Conservation (phyloP, 345 rosid species). For the Aquilaria sinensis region DNA sequence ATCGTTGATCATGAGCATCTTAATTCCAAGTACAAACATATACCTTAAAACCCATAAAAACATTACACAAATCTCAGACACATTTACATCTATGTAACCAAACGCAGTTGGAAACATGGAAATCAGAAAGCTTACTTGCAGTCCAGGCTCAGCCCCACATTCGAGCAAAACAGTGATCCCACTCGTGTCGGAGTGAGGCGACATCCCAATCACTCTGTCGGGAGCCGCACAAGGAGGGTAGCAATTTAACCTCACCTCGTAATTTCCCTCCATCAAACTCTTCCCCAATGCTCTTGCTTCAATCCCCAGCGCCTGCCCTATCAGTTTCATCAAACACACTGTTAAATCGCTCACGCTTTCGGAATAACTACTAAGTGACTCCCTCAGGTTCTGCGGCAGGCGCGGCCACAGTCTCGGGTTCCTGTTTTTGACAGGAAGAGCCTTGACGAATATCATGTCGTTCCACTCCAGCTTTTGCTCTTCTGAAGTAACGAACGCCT, state of each 20-base stretch:
- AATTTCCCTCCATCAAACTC: slow-evolving; percentile 24
- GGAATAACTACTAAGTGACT: slow-evolving; percentile 25
- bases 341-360: slow-evolving; percentile 16
- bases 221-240: slow-evolving; percentile 34
- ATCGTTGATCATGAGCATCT: too few relatives aligned
- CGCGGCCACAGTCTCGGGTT: slow-evolving; percentile 31
- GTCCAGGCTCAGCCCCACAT: slow-evolving; percentile 3
- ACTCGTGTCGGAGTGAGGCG: slow-evolving; percentile 32
- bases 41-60: too few relatives aligned
- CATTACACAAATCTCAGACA: too few relatives aligned
- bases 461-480: slow-evolving; percentile 55
- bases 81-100: too few relatives aligned
- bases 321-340: slow-evolving; percentile 13
- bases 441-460: slow-evolving; percentile 36
- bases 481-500: slow-evolving; percentile 42
- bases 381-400: slow-evolving; percentile 33
- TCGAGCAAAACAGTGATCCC: slow-evolving; percentile 31
- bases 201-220: slow-evolving; percentile 26
- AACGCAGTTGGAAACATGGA: too few relatives aligned
- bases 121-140: not conserved
- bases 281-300: slow-evolving; percentile 18
- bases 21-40: too few relatives aligned
- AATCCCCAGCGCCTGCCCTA: slow-evolving; percentile 28
- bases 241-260: slow-evolving; percentile 37
- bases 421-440: slow-evolving; percentile 23